Conservation (phyloP, 2,329 filamentous ascomycete genomes). For the Pestalotiopsis sp. region DNA sequence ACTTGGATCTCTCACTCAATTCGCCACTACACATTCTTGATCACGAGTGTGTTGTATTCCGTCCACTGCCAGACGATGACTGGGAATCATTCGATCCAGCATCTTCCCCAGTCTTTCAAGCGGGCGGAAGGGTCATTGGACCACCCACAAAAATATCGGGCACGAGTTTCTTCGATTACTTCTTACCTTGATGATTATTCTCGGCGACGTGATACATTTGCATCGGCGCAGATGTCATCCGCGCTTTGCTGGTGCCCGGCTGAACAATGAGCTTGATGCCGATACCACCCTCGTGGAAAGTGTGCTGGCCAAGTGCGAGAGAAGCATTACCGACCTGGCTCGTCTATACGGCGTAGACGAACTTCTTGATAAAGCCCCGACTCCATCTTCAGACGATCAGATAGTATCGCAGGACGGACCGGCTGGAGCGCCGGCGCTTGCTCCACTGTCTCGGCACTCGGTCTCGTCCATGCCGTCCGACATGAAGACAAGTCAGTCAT, state of each 20-base stretch:
- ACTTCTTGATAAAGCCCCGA: neutral
- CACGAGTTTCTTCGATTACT: slow-evolving; percentile 2
- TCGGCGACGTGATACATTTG: slow-evolving; percentile 1
- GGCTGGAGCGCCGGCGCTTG: neutral
- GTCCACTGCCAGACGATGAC: neutral
- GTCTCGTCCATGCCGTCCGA: neutral
- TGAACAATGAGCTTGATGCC: neutral
- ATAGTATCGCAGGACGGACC: neutral
- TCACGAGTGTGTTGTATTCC: neutral
- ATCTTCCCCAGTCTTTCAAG: neutral
- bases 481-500: neutral
- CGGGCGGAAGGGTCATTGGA: neutral
- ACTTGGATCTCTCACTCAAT: neutral
- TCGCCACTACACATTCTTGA: neutral
- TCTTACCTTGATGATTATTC: neutral
- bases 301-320: neutral
- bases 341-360: neutral
- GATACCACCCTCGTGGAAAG: neutral
- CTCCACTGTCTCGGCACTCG: neutral
- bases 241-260: neutral
- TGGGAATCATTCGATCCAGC: neutral
- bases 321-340: neutral
- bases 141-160: neutral
- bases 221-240: neutral
- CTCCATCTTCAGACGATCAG: neutral